Evolutionary conservation across 2,329 filamentous ascomycete genomes (phyloP), one percentile per base, ranked within the genome.

Genomic region (Onygenales sp.): DNA sequence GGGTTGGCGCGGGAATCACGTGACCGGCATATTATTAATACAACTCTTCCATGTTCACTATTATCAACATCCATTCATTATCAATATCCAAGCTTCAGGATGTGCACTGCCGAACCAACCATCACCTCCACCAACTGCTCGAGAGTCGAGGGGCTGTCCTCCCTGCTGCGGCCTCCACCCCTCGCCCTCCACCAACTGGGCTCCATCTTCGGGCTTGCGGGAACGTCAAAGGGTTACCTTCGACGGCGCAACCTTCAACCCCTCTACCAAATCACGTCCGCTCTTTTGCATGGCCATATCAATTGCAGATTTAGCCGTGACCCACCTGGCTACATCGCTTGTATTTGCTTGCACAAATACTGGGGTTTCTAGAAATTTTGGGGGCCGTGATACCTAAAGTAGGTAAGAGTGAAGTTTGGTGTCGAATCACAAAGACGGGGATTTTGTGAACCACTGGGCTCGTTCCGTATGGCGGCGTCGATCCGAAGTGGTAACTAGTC

Each of bases 301-400:
- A 36, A 32, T 9, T 34, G 10, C 14, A 31, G 32, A 27, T 39
- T 49, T 21, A 27, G 34, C 34, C 34, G 14, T 14, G 34, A 7
- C 46, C 34, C 17, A 10, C 46, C 17, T 9, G 33, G 21, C 17
- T 27, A n/a, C 43, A 46, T 9, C 39, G 17, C n/a, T 42, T 13
- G 5, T 42, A 3, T 27, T 27, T 33, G 11, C 34, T n/a, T 14
- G 11, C 8, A 9, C 4, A 9, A 46, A 36, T 33, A 3, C 36
- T 7, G 21, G 21, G 21, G 21, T 39, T 37, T 46, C 45, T 48
- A 48, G 33, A 48, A 48, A 27, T 48, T 48, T 48, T 49, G 46
- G 46, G 46, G 34, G 46, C 46, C 46, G 46, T 31, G 33, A 14
- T 13, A 49, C 46, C 13, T n/a, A 31, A 49, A 36, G 34, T 27